Percentiles rank a stretch among this genome's conserved stretches.
phyloP scores from a whole-genome alignment of 2,329 filamentous ascomycete genomes.

The Fusarium goolgardi region DNA sequence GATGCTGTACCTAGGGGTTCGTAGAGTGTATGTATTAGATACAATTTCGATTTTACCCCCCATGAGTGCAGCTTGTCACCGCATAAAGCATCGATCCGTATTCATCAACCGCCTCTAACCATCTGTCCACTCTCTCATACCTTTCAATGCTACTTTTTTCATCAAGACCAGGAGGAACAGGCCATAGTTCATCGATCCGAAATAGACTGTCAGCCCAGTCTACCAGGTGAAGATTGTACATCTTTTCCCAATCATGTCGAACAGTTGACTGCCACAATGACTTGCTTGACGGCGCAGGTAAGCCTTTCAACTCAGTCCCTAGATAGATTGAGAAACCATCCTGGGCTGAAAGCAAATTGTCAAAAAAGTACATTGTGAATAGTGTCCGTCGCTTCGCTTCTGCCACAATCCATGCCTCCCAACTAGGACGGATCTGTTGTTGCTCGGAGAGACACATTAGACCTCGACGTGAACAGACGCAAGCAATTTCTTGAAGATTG shows the following conservation, averaged over 20 bases:
- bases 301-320: background rate
- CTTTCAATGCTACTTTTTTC: rapidly evolving
- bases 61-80: background rate
- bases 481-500: background rate
- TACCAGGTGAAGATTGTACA: background rate
- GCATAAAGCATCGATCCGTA: background rate
- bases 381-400: background rate
- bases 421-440: background rate
- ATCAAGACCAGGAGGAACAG: rapidly evolving
- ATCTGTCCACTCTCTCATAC: background rate
- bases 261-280: background rate
- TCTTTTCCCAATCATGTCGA: background rate
- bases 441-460: background rate
- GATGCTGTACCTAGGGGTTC: too few species aligned
- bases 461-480: background rate
- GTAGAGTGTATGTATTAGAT: too few species aligned
- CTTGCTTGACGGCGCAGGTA: background rate
- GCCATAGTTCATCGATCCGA: background rate
- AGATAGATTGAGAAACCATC: background rate
- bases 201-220: background rate
- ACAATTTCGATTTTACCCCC: background rate
- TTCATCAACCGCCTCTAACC: background rate
- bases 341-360: rapidly evolving
- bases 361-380: background rate
- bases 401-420: background rate